Evolutionary conservation across 805 yeast species (phyloP).

Genomic region (Lachancea waltii): DNA sequence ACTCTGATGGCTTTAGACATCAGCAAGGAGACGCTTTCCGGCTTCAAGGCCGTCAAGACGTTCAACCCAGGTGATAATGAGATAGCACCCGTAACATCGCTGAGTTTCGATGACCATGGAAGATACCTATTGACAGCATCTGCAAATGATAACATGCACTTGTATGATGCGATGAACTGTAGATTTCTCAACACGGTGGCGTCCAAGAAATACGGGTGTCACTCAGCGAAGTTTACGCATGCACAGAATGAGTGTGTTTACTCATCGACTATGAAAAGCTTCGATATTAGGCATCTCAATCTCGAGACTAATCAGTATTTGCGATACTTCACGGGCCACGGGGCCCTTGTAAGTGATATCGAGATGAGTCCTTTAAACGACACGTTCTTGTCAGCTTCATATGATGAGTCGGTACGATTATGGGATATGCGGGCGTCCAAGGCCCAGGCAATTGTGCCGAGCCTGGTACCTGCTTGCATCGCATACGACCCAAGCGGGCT

Average conservation of each 20-base stretch:
- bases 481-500: conserved; percentile 83
- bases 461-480: conserved; percentile 48
- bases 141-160: conserved; percentile 73
- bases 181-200: conserved; percentile 59
- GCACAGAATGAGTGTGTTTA: conserved; percentile 64
- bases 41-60: conserved; percentile 41
- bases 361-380: conserved; percentile 69
- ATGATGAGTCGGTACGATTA: conserved; percentile 71
- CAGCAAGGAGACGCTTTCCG: conserved; percentile 23
- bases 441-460: conserved; percentile 55
- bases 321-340: conserved; percentile 85
- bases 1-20: conserved; percentile 19
- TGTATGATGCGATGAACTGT: conserved; percentile 74
- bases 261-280: conserved; percentile 77
- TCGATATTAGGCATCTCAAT: conserved; percentile 68
- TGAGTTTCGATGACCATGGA: conserved; percentile 81
- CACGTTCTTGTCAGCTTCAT: conserved; percentile 56
- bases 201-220: conserved; percentile 89
- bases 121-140: conserved; percentile 69
- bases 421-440: conserved; percentile 79
- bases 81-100: conserved; percentile 54
- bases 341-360: conserved; percentile 62
- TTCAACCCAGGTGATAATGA: conserved; percentile 43
- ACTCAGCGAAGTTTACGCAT: conserved; percentile 78
- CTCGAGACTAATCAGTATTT: conserved; percentile 72